Evolutionary conservation across 768 basidiomycete species (phyloP), one percentile per base, ranked within the genome.

Genomic region (Suillus alpinus): DNA sequence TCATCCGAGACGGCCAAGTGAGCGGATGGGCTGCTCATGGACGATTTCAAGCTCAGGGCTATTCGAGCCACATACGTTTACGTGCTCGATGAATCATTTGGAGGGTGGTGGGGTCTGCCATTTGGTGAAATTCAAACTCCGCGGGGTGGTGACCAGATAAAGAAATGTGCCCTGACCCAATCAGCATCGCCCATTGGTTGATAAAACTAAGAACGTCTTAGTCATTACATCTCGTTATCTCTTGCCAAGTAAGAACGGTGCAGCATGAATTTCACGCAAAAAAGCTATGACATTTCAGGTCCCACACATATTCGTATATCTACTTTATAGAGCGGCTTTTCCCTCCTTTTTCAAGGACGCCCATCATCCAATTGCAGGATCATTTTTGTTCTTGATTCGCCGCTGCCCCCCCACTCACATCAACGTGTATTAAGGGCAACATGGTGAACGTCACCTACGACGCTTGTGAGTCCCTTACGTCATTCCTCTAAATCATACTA

Each of bases 391-490:
- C 46, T 32, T 13, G 16, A 32, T 44, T 56, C 46, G 34, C 53
- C 41, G 23, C 53, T 62, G 47, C 2, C 43, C 37, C 23, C 18
- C 53, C 14, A 23, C 49, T 16, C 13, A 46, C 4, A 37, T 6
- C n/a, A 32, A 9, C 51, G 20, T 36, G 39, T 7, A 49, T 26
- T 29, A 46, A 20, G 34, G 34, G 56, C n/a, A 66, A 62, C 55
- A 79, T 78, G 78, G 78, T 79, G 63, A 80, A 81, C 68, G 74
- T 70, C 31, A 78, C 78, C 52, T 81, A 77, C 67, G 75, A 79
- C 44, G 60, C 70, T 14, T 77, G 80, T 79, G 31, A 63, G 78
- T 65, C 29, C 44, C 31, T 40, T n/a, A n/a, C 39, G 52, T 34
- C 18, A 32, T 39, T 41, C 41, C 3, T n/a, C 3, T 51, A 13